phyloP scores from a whole-genome alignment of 805 yeast genomes.

The Naumovozyma dairenensis region DNA sequence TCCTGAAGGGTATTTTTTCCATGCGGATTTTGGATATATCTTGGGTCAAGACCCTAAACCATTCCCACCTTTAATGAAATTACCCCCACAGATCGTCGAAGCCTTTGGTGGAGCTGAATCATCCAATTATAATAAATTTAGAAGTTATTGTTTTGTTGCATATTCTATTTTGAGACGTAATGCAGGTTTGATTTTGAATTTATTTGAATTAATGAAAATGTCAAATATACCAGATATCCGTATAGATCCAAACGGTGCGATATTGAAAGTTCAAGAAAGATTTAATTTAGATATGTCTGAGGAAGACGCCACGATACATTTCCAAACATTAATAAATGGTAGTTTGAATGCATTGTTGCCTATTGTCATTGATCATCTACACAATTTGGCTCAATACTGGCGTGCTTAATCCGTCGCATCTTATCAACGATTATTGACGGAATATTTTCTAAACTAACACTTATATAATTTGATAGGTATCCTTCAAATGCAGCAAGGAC shows the following conservation, averaged over 20 bases:
- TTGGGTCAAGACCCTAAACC: conserved; percentile 97
- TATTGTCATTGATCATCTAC: conserved; percentile 88
- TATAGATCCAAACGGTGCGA: conserved; percentile 76
- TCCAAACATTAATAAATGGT: conserved; percentile 87
- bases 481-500: no score
- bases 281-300: conserved; percentile 89
- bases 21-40: conserved; percentile 95
- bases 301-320: conserved; percentile 90
- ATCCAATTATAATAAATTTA: conserved; percentile 74
- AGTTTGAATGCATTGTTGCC: conserved; percentile 91
- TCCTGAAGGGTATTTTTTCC: conserved; percentile 86
- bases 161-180: conserved; percentile 84
- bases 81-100: conserved; percentile 92
- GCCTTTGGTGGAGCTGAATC: conserved; percentile 95
- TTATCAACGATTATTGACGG: no score
- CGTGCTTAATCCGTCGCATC: conserved; percentile 52
- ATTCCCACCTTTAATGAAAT: conserved; percentile 95
- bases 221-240: conserved; percentile 87
- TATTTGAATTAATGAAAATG: conserved; percentile 88
- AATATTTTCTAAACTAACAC: no score
- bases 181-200: conserved; percentile 77
- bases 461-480: no score
- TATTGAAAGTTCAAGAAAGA: conserved; percentile 86
- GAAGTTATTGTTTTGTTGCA: conserved; percentile 90
- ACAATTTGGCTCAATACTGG: conserved; percentile 97